Percentiles rank a stretch among this genome's conserved stretches.
phyloP scores from a whole-genome alignment of 2,329 filamentous ascomycete species.

The Fusarium guadeloupense region DNA sequence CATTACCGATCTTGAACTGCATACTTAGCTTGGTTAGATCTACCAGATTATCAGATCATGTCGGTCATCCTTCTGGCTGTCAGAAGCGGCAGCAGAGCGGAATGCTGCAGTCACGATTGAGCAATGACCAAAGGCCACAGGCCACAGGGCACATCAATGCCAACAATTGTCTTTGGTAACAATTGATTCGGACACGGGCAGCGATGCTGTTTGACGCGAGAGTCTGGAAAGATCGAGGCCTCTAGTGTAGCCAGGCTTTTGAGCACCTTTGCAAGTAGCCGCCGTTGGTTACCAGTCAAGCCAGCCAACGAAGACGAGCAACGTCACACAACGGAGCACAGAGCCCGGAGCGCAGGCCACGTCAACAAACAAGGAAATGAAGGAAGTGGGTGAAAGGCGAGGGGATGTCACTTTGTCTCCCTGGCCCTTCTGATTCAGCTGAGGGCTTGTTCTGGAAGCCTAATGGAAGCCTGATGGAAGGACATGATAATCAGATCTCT shows the following conservation, averaged over 20 bases:
- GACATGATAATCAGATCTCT: background rate
- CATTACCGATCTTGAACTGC: background rate
- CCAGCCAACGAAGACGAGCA: background rate
- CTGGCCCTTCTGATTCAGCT: constrained; percentile 5
- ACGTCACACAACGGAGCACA: constrained; percentile 10
- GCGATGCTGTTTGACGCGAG: background rate
- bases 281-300: background rate
- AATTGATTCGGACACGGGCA: background rate
- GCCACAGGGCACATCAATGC: background rate
- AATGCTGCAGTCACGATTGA: background rate
- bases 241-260: constrained; percentile 2
- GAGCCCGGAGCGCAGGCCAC: constrained; percentile 14
- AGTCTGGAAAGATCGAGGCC: background rate
- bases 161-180: background rate
- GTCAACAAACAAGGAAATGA: background rate
- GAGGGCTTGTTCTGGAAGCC: constrained; percentile 21
- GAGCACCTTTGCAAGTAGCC: constrained; percentile 8
- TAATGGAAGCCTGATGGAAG: constrained; percentile 8
- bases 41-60: too few species aligned
- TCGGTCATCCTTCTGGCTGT: background rate
- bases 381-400: too few species aligned
- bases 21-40: too few species aligned
- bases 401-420: background rate
- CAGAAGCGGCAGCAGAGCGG: background rate
- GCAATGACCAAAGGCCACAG: background rate